phyloP scores from a whole-genome alignment of 2,329 filamentous ascomycete genomes.

The Ophiocordyceps sinensis region DNA sequence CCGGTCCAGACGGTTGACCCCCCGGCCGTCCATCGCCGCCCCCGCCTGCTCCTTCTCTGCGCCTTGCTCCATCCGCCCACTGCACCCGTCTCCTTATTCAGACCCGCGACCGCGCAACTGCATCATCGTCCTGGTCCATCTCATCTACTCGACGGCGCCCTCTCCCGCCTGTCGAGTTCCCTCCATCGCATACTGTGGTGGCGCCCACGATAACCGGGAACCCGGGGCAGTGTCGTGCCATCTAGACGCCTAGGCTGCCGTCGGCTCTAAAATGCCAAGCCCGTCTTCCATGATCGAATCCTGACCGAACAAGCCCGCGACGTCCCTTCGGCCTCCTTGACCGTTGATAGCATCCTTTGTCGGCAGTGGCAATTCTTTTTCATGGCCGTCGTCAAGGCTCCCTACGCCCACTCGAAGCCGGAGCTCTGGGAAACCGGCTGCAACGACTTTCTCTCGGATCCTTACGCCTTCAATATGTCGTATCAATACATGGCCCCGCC shows the following conservation, averaged over 20 bases:
- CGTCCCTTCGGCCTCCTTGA: not conserved
- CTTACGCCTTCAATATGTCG: conserved; percentile 20
- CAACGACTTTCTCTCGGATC: not conserved
- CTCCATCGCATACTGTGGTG: not conserved
- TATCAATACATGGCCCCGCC: conserved; percentile 33
- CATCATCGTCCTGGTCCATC: not conserved
- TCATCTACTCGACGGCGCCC: not conserved
- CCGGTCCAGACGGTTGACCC: not conserved
- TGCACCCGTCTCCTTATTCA: not conserved
- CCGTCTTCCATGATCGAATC: not conserved
- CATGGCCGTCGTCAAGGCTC: conserved; percentile 21
- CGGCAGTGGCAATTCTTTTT: conserved; percentile 6
- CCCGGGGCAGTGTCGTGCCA: not conserved
- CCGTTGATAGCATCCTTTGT: not conserved
- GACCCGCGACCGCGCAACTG: not conserved
- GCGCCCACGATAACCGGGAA: not conserved
- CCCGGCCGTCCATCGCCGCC: not conserved
- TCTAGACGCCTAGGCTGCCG: not conserved
- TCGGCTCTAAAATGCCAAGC: not conserved
- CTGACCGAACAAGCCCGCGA: not conserved
- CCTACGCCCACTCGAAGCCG: conserved; percentile 16
- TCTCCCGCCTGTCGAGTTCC: not conserved
- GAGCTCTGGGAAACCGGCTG: conserved; percentile 15
- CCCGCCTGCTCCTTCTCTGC: not conserved
- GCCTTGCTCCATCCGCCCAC: not conserved